Base-by-base conservation (phyloP, 345 rosid species). In the Draba incana region DNA sequence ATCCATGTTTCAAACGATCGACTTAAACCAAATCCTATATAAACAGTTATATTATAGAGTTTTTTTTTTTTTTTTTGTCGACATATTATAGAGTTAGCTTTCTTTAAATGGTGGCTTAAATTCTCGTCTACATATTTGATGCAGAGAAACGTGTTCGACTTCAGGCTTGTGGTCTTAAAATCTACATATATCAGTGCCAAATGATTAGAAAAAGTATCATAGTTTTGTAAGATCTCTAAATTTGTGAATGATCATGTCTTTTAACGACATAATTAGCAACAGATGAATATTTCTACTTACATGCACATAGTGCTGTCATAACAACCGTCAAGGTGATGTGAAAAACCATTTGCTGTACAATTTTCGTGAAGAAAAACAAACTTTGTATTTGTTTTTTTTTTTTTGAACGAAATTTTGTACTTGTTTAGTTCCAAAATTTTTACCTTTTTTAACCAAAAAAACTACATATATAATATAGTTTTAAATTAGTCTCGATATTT, bases 261-360 rank as follows among this genome's bases (percentile, higher is more conserved):
- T 50, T 37, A 37, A 11, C 20, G 45, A 50, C 68, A 48, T 12
- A 44, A 54, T 46, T 43, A 41, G 31, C 27, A 47, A 23, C 12
- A 23, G 14, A 23, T 63, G 55, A 35, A 33, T 25, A 39, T 24
- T 15, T 68, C 46, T 33, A 33, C 59, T 23, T 41, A 49, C 4
- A 50, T 69, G 20, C 51, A 33, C 16, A 33, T 30, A 51, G 37
- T 70, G 25, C 74, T 46, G 16, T 51, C 68, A 61, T 20, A 20
- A 20, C 20, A 20, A 20, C 20, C 20, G 20, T 20, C 60, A 60
- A 39, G 62, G 47, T 14, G 59, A 41, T 69, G 60, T 69, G 30
- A 42, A 12, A 28, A 39, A 8, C 4, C 48, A 8, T 20, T 16
- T 66, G 31, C n/a, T 25, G 43, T 28, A 43, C 10, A 30, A 5